A percentile compares a stretch with the other conserved stretches of the same genome.
These are phyloP conservation scores for Lithohypha guttulata DNA, from an alignment of 2,329 filamentous ascomycete genomes.

Conservation along the genomic window DNA sequence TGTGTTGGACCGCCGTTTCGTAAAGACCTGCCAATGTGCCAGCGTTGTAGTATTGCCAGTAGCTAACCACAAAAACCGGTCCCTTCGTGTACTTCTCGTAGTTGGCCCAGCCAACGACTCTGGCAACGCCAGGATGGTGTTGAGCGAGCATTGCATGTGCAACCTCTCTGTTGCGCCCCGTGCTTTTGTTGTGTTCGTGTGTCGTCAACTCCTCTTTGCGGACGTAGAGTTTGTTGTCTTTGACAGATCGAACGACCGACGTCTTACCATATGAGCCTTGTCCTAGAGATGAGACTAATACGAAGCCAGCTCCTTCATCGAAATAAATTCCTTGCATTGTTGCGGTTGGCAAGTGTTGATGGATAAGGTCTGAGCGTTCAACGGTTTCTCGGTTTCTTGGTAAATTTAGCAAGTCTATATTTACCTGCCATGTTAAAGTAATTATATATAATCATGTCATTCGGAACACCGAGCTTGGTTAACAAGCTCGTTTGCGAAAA, in stretches of 20 bases:
- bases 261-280: background rate
- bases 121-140: background rate
- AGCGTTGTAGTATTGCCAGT: constrained; percentile 2
- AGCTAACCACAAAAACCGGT: background rate
- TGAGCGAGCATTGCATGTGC: background rate
- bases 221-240: background rate
- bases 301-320: constrained; percentile 1
- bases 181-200: too few relatives aligned
- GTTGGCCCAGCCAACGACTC: background rate
- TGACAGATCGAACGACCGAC: background rate
- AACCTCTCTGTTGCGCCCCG: background rate
- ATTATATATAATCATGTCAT: too few relatives aligned
- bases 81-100: background rate
- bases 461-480: too few relatives aligned
- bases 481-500: too few relatives aligned
- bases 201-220: background rate
- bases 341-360: too few relatives aligned
- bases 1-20: background rate
- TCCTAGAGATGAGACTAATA: background rate
- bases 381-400: too few relatives aligned
- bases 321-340: background rate
- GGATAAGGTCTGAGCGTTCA: too few relatives aligned
- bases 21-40: background rate
- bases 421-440: too few relatives aligned
- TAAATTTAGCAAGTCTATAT: too few relatives aligned